phyloP scores from a whole-genome alignment of 2,329 filamentous ascomycete species.

The Nemania abortiva region DNA sequence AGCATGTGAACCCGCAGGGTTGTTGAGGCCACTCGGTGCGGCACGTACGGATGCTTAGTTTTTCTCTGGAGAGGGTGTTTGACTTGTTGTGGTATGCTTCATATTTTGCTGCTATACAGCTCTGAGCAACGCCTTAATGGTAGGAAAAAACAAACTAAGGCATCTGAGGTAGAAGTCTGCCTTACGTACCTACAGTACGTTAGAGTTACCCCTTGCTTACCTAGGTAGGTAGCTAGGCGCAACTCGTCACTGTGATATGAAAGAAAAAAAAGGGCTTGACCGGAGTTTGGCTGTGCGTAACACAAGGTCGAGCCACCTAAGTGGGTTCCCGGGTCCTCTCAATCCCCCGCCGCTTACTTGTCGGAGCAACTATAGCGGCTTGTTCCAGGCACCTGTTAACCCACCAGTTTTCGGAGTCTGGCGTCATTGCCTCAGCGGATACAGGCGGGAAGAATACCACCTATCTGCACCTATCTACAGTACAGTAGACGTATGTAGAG shows the following conservation, averaged over 20 bases:
- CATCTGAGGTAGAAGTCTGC: too few relatives aligned
- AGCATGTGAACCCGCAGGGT: slow-evolving; percentile 3
- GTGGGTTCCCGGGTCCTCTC: neutral
- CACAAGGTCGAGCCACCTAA: neutral
- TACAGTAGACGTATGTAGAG: neutral
- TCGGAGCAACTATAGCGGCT: neutral
- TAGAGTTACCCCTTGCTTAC: neutral
- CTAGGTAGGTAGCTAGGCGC: neutral
- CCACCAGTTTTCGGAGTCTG: neutral
- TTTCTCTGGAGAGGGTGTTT: neutral
- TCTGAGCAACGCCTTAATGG: neutral
- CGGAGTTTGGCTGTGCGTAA: neutral
- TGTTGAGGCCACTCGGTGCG: neutral
- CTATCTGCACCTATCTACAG: too few relatives aligned
- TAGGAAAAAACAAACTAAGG: neutral
- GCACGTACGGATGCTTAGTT: neutral
- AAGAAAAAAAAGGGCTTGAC: neutral
- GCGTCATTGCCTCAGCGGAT: neutral
- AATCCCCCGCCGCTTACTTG: neutral
- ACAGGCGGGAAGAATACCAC: too few relatives aligned
- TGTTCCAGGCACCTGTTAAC: neutral
- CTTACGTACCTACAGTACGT: too few relatives aligned
- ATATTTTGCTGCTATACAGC: neutral
- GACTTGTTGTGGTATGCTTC: neutral
- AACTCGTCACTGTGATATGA: neutral